These are phyloP conservation scores for Ulota crispa DNA, from an alignment of 225 moss, liverwort and hornwort species.

Conservation along the genomic window DNA sequence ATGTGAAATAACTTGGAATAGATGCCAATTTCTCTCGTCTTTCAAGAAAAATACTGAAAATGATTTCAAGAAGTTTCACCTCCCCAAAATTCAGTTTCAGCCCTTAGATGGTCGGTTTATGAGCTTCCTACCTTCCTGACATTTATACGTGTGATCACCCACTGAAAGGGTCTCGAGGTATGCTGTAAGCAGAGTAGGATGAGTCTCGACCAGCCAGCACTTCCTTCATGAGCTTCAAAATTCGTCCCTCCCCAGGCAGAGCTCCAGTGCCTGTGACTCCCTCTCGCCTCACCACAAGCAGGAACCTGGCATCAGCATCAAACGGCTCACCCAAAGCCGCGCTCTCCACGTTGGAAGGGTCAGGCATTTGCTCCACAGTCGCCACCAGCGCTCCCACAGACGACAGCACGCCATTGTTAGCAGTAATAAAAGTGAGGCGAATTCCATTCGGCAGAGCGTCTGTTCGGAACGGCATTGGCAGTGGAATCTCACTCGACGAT, in stretches of 20 bases:
- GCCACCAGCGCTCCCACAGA: constrained; percentile 75
- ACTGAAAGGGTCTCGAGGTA: constrained; percentile 37
- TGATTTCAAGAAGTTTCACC: too few species aligned
- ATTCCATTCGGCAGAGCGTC: constrained; percentile 77
- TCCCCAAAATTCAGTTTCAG: too few species aligned
- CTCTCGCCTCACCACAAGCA: constrained; percentile 63
- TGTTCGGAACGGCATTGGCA: constrained; percentile 90
- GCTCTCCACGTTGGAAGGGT: constrained; percentile 23
- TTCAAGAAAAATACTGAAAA: too few species aligned
- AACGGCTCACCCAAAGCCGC: constrained; percentile 44
- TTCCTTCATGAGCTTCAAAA: constrained; percentile 69
- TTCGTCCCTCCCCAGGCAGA: constrained; percentile 85
- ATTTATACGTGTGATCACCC: background rate
- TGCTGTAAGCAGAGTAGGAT: constrained; percentile 65
- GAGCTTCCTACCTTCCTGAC: too few species aligned
- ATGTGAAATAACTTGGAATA: too few species aligned
- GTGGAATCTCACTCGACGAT: constrained; percentile 89
- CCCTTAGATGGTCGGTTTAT: too few species aligned
- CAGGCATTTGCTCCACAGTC: constrained; percentile 55
- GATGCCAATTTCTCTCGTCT: too few species aligned
- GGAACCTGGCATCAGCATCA: constrained; percentile 19
- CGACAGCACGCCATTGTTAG: constrained; percentile 59
- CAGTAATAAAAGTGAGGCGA: constrained; percentile 71
- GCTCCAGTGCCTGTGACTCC: constrained; percentile 68
- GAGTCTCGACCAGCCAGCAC: constrained; percentile 56